These are phyloP conservation scores for Leccinum imitatum DNA, from an alignment of 768 basidiomycete genomes.

Conservation along the genomic window DNA sequence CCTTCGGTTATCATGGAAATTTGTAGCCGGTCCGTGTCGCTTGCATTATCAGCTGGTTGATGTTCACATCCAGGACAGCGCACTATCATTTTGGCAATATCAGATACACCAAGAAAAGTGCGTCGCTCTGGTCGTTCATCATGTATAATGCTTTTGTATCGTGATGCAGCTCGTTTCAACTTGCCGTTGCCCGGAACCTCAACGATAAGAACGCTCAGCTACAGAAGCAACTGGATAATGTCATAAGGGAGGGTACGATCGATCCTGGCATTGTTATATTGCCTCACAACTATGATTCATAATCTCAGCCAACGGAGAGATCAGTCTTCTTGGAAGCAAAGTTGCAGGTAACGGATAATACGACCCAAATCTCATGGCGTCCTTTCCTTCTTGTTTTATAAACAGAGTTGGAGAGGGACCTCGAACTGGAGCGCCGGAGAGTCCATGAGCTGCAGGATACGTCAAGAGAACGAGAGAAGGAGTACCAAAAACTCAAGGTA, in stretches of 20 bases:
- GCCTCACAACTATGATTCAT: not conserved
- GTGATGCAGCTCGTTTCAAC: constrained; percentile 60
- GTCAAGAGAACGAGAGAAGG: constrained; percentile 76
- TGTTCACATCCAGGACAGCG: constrained; percentile 40
- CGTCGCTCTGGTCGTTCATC: constrained; percentile 8
- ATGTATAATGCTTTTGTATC: constrained; percentile 1
- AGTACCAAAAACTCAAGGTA: constrained; percentile 86
- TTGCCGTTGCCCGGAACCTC: constrained; percentile 75
- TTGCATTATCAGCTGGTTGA: not conserved
- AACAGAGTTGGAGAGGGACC: constrained; percentile 74
- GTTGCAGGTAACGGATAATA: constrained; percentile 46
- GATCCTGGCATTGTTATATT: not conserved
- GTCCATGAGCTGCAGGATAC: constrained; percentile 71
- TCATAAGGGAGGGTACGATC: constrained; percentile 72
- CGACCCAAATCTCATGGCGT: not conserved
- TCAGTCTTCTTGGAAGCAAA: constrained; percentile 68
- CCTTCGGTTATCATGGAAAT: constrained; percentile 79
- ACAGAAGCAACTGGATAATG: constrained; percentile 84
- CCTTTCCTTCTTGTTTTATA: constrained; percentile 7
- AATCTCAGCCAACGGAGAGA: constrained; percentile 69
- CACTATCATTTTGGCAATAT: constrained; percentile 90
- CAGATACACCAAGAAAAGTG: constrained; percentile 86
- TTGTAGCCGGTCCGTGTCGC: constrained; percentile 60
- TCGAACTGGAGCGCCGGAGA: constrained; percentile 77
- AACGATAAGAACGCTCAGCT: constrained; percentile 81